These are phyloP conservation scores for Ananas comosus DNA, from an alignment of 176 grass and related monocot species.

Conservation along the genomic window DNA sequence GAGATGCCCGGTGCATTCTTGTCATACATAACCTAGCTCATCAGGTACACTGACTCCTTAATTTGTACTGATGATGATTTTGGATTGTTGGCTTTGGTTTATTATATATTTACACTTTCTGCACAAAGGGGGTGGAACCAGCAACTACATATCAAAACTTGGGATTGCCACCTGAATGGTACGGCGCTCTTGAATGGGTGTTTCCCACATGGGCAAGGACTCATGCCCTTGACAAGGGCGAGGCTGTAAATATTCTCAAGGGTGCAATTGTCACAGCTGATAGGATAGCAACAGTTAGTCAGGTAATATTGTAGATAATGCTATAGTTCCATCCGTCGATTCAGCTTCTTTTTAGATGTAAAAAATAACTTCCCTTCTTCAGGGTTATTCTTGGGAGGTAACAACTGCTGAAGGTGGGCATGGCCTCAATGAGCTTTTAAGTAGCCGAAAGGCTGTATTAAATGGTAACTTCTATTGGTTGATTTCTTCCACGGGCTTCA, in stretches of 20 bases:
- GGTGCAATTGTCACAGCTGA: constrained; percentile 91
- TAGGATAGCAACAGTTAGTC: constrained; percentile 85
- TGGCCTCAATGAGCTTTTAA: constrained; percentile 79
- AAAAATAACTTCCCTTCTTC: constrained; percentile 16
- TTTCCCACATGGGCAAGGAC: constrained; percentile 87
- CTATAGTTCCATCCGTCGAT: background rate
- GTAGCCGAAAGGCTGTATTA: constrained; percentile 68
- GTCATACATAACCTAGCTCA: constrained; percentile 97
- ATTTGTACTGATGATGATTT: constrained; percentile 2
- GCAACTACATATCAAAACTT: constrained; percentile 77
- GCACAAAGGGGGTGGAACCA: constrained; percentile 74
- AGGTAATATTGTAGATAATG: constrained; percentile 35
- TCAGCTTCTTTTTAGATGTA: background rate
- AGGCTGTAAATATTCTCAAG: constrained; percentile 92
- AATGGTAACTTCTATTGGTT: constrained; percentile 46
- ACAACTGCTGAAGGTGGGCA: constrained; percentile 90
- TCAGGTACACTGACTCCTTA: constrained; percentile 52
- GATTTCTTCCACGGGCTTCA: constrained; percentile 5
- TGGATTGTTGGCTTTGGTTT: background rate
- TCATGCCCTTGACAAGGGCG: constrained; percentile 89
- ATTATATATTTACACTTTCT: background rate
- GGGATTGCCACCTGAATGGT: constrained; percentile 79
- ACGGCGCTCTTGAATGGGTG: constrained; percentile 93
- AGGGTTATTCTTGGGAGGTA: constrained; percentile 99
- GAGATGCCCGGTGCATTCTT: constrained; percentile 70